Evolutionary conservation across 1,284 basidiomycete species (phyloP), one percentile per base, ranked within the genome.

Genomic region (Stygiomarasmius scandens): DNA sequence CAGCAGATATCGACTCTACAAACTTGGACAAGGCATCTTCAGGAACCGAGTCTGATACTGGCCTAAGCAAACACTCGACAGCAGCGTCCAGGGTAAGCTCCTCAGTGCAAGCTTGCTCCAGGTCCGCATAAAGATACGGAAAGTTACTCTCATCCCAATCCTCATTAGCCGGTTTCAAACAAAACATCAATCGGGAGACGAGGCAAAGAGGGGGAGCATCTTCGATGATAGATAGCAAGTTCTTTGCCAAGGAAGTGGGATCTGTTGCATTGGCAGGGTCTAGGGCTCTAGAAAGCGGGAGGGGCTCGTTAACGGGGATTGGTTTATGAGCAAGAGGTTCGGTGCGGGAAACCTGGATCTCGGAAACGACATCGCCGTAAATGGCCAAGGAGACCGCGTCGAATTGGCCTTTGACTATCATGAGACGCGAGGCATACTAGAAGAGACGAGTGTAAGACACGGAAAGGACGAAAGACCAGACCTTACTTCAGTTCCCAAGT

Each of bases 141-240:
- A 90, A 92, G 14, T 84, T 81, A 2, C 82, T 82, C 38, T 84
- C 72, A 60, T 91, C 89, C 89, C 89, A 91, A 61, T 91, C 88
- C 20, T 90, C 86, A 61, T 83, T 81, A 11, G 80, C 75, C 0
- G 87, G 87, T 66, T 92, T 92, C 54, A 92, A 71, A 66, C 89
- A 90, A 61, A 90, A 87, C 78, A 90, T 85, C 12, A 91, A 75
- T 25, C 86, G 80, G 41, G 87, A 78, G 44, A 87, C 78, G 12
- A 90, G 77, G 5, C 81, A 72, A 2, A 92, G 76, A 1, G 83
- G 76, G 1, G 88, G 87, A 0, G 85, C 72, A 41, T 83, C 75
- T 10, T 85, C 83, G 20, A 89, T 82, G 22, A 88, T 70, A 8
- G 75, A 67, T 29, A 92, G 75, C 10, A 92, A 72, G 54, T 83